These are phyloP conservation scores for Lactarius sp. DNA, from an alignment of 768 basidiomycete genomes.

Conservation along the genomic window DNA sequence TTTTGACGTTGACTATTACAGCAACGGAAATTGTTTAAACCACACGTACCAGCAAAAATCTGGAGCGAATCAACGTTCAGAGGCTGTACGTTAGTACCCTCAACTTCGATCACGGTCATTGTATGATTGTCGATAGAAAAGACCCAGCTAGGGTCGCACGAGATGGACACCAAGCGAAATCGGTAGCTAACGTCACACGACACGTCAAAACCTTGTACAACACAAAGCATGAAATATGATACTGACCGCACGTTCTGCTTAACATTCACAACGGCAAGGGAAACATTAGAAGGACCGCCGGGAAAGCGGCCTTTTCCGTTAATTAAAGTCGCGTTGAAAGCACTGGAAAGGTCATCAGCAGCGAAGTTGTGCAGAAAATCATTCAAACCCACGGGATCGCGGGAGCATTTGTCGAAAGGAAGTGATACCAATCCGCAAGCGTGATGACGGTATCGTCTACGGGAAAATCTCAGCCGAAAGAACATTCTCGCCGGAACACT, in stretches of 20 bases:
- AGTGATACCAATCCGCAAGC: conserved; percentile 42
- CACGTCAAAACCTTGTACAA: not conserved
- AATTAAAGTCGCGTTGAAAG: conserved; percentile 43
- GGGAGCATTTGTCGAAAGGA: conserved; percentile 38
- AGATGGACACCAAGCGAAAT: conserved; percentile 25
- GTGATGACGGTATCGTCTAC: conserved; percentile 44
- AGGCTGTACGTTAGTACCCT: conserved; percentile 34
- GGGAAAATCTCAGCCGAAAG: conserved; percentile 6
- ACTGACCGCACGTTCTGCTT: conserved; percentile 28
- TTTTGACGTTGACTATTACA: not conserved
- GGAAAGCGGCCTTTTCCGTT: conserved; percentile 46
- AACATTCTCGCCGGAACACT: no score
- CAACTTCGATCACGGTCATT: conserved; percentile 41
- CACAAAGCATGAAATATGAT: not conserved
- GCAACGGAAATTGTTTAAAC: not conserved
- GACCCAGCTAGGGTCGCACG: conserved; percentile 35
- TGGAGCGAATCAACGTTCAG: conserved; percentile 38
- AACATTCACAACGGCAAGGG: conserved; percentile 46
- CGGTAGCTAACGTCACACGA: conserved; percentile 18
- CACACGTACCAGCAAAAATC: conserved; percentile 37
- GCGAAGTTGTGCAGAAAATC: not conserved
- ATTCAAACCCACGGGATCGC: conserved; percentile 6
- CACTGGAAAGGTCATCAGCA: conserved; percentile 3
- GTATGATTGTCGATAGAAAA: conserved; percentile 40
- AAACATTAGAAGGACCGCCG: conserved; percentile 36